Conservation (phyloP, 2,329 filamentous ascomycete species). For the Colletotrichum sp. region DNA sequence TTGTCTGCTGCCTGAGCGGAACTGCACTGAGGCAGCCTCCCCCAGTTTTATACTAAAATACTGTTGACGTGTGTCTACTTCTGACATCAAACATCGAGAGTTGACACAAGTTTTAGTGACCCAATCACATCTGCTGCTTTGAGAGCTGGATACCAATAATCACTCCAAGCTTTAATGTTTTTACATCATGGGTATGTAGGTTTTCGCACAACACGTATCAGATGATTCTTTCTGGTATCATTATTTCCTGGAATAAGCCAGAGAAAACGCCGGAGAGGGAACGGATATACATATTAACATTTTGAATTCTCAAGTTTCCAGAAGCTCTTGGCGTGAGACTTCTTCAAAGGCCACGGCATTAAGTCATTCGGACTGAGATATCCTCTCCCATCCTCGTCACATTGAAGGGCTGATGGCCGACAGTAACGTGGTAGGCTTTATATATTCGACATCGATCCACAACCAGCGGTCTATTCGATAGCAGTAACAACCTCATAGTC, state of each 20-base stretch:
- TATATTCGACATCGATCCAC: neutral
- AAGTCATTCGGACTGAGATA: neutral
- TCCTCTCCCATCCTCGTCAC: neutral
- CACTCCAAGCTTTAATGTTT: neutral
- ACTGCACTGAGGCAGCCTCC: neutral
- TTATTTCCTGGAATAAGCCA: neutral
- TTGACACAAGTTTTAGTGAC: neutral
- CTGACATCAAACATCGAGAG: neutral
- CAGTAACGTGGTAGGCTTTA: neutral
- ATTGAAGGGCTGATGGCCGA: neutral
- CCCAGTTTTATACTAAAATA: neutral
- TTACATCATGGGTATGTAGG: neutral
- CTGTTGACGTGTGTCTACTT: neutral
- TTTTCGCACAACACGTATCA: neutral
- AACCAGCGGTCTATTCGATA: neutral
- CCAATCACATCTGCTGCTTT: rapidly evolving
- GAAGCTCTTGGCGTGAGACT: neutral
- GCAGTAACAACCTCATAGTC: neutral
- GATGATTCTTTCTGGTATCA: neutral
- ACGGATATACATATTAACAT: no score
- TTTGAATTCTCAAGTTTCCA: no score
- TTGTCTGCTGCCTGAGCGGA: neutral
- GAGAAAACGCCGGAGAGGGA: neutral
- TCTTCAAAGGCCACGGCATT: rapidly evolving
- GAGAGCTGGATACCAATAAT: neutral